These are phyloP conservation scores for Ceratocystis cacaofunesta DNA, from an alignment of 2,329 filamentous ascomycete genomes.

Conservation along the genomic window DNA sequence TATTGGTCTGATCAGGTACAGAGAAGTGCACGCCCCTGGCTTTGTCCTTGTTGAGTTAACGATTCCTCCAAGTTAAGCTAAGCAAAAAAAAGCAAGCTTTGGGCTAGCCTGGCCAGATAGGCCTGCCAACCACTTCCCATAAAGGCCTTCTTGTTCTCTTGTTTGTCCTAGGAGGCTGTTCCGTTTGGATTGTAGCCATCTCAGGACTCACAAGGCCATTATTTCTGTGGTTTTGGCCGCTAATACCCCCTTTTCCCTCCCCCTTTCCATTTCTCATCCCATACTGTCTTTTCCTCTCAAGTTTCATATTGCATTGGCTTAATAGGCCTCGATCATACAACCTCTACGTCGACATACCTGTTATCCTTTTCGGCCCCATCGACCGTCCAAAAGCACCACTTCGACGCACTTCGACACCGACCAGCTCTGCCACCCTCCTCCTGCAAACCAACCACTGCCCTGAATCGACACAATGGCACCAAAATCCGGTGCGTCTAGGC, in stretches of 20 bases:
- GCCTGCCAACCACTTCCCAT: background rate
- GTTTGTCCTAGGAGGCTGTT: background rate
- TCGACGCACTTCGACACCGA: background rate
- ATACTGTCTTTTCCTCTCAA: background rate
- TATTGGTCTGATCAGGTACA: constrained; percentile 2
- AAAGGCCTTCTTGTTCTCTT: background rate
- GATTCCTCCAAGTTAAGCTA: background rate
- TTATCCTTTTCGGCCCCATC: background rate
- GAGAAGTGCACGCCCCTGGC: background rate
- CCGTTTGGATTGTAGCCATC: background rate
- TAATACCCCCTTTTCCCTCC: background rate
- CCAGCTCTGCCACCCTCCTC: background rate
- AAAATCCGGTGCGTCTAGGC: constrained; percentile 14
- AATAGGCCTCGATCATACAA: background rate
- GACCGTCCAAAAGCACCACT: background rate
- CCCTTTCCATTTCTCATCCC: background rate
- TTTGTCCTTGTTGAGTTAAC: background rate
- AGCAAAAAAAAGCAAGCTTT: background rate
- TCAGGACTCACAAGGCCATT: no score
- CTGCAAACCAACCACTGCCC: background rate
- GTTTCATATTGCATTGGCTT: background rate
- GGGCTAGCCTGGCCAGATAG: background rate
- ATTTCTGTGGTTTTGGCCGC: background rate
- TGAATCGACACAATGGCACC: background rate
- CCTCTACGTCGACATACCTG: background rate